Base-by-base conservation (phyloP, 345 rosid species). In the Arabidopsis arenosa region DNA sequence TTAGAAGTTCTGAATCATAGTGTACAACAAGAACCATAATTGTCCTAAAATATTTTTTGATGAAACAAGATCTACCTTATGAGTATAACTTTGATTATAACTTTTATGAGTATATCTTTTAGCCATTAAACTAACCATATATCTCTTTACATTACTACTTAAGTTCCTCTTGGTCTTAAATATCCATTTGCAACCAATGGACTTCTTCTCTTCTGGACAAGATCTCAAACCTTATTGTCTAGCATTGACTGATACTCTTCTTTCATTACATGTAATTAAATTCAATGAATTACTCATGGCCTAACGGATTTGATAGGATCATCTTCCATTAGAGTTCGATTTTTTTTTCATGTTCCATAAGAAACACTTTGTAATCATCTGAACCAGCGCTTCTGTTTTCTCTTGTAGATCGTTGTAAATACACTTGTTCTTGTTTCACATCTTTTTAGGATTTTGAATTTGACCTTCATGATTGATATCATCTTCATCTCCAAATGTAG, bases 121-220 rank as follows among this genome's bases (percentile, higher is more conserved):
- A 23, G 26, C 26, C 26, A 23, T 23, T 23, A 23, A 23, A 32
- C 33, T 3, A 32, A 5, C 33, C 33, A 3, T 32, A 32, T 32
- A 32, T 5, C 4, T 35, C n/a, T 61, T 35, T 17, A 62, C 13
- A 62, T 62, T 62, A 41, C 66, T 5, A 21, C 5, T 39, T 4
- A 15, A 61, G 2, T 61, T 23, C 66, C 4, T 61, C 7, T 61
- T 61, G 66, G 33, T 61, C 11, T 21, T 40, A 62, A 62, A 62
- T 62, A 62, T 39, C 18, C 49, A 61, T 40, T 61, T 61, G 35
- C 17, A 63, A 63, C 53, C 39, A 63, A 43, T 44, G 2, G 18
- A 5, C 23, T 62, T 62, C 15, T 18, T 40, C 6, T 1, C 47
- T 37, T 60, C 47, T 60, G 47, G 65, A 32, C 5, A 32, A 32